Conservation (phyloP, 805 yeast species). For the Cyberlindnera euphorbiiphila region DNA sequence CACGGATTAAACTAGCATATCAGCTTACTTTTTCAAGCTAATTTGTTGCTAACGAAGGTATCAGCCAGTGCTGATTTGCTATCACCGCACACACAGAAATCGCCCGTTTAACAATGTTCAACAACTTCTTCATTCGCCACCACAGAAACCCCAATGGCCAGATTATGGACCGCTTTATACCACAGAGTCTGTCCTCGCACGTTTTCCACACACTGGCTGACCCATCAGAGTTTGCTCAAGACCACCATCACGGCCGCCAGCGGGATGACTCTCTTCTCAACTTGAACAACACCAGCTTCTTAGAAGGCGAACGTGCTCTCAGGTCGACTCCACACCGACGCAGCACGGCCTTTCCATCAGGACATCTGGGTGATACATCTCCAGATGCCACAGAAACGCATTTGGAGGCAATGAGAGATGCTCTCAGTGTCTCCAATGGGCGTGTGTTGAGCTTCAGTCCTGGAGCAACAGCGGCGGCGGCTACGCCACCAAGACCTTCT, state of each 20-base stretch:
- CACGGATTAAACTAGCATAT: no score
- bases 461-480: conserved; percentile 1
- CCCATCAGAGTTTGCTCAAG: background rate
- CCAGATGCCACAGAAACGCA: conserved; percentile 21
- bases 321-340: background rate
- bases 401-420: conserved; percentile 43
- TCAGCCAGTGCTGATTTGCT: no score
- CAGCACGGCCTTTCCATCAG: background rate
- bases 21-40: background rate
- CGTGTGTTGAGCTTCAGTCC: conserved; percentile 38
- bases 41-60: no score
- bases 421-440: conserved; percentile 42
- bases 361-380: conserved; percentile 2
- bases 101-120: conserved; percentile 4
- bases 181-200: conserved; percentile 21
- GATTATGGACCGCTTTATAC: conserved; percentile 38
- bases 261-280: conserved; percentile 18
- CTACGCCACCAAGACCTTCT: conserved; percentile 3
- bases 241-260: background rate
- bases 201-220: conserved; percentile 1
- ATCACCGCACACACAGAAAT: no score
- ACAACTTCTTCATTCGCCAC: conserved; percentile 9
- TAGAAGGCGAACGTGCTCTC: conserved; percentile 16
- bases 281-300: conserved; percentile 13
- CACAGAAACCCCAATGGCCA: conserved; percentile 13